A percentile compares a stretch with the other conserved stretches of the same genome.
These are phyloP conservation scores for Fraxinus dipetala DNA, from an alignment of 305 asterid genomes.

Conservation along the genomic window DNA sequence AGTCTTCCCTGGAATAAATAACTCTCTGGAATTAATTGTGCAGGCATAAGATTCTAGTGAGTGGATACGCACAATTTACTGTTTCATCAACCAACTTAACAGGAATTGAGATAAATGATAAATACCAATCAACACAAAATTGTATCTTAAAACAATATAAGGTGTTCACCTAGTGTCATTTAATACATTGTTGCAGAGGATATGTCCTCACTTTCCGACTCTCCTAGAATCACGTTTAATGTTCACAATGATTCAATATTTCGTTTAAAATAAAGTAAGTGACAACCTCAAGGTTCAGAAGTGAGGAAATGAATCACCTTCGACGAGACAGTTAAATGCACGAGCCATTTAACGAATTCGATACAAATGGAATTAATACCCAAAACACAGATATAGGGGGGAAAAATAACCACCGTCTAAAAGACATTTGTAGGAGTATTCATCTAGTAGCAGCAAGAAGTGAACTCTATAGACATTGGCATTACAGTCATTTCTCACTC, in stretches of 20 bases:
- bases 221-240: constrained; percentile 11
- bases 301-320: constrained; percentile 13
- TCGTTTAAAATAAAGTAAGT: not conserved
- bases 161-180: not conserved
- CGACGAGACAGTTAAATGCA: constrained; percentile 7
- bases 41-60: constrained; percentile 3
- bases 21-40: constrained; percentile 12
- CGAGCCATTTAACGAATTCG: not conserved
- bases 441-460: not conserved
- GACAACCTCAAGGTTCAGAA: not conserved
- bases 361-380: not conserved
- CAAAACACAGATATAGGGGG: not conserved
- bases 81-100: constrained; percentile 17
- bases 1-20: not conserved
- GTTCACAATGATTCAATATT: constrained; percentile 13
- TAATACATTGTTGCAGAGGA: not conserved
- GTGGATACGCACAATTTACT: not conserved
- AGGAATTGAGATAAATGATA: not conserved
- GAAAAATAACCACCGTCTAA: constrained; percentile 1
- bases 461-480: constrained; percentile 10
- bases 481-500: constrained; percentile 9
- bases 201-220: not conserved
- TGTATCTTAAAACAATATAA: not conserved
- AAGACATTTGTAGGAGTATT: not conserved
- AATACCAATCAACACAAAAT: not conserved